Evolutionary conservation across 495 filamentous ascomycete genomes (phyloP), one percentile per base, ranked within the genome.

Genomic region (Neurospora intermedia): DNA sequence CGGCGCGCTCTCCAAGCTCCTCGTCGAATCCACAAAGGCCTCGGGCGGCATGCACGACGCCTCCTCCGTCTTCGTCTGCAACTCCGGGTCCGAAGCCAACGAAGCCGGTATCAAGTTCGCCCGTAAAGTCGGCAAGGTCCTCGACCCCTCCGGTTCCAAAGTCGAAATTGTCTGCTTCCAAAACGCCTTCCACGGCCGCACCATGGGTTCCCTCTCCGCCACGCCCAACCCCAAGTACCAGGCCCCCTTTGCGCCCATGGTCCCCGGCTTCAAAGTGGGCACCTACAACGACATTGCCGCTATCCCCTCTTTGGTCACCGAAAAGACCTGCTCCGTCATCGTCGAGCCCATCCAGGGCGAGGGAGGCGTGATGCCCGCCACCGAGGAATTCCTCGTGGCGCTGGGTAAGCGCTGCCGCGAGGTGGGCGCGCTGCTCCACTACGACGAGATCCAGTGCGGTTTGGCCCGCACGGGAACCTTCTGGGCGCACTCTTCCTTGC

Each of bases 191-290:
- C 96, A 99, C 82, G 96, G 96, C 75, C 91, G 96, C 71, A 97
- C 96, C 27, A 96, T 98, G 93, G 96, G 96, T 27, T 86, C 89
- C 27, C 82, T 99, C 38, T 94, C 91, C 31, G 96, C 96, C 0
- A 99, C 96, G 6, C 96, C 94, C n/a, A 99, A 99, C 83, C 93
- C 93, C 13, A 99, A 99, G 79, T 99, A 99, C 82, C 96, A 99
- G 80, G 89, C 90, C 20, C 96, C 96, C 4, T 99, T 98, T 78
- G 84, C 92, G 16, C 96, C 96, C 27, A 97, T 99, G 94, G 82
- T 99, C 4, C 96, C 96, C 0, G 96, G 96, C 4, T 99, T 97
- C 83, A 88, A 83, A 74, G 94, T 97, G 77, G 94, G 94, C 35
- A 90, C 84, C 15, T 95, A 91, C 85, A 98, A 99, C 77, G 90